Conservation (phyloP, 257 asterid species). For the Pogostemon cablin region DNA sequence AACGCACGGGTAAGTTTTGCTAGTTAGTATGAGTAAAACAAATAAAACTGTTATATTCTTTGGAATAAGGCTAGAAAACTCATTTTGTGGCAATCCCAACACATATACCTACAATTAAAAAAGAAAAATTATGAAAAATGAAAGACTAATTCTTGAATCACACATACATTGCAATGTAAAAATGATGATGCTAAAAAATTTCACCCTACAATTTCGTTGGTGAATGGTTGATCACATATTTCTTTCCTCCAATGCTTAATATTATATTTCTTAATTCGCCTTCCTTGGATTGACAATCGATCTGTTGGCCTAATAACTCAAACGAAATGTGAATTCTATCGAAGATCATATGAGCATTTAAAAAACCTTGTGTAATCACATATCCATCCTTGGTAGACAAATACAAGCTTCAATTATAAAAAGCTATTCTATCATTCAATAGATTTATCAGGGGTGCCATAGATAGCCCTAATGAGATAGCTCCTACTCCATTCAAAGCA, state of each 20-base stretch:
- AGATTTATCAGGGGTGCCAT: too few relatives aligned
- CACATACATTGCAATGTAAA: neutral
- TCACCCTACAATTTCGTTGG: slow-evolving; percentile 49
- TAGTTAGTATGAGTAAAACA: slow-evolving; percentile 32
- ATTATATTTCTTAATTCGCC: slow-evolving; percentile 12
- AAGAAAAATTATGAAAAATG: too few relatives aligned
- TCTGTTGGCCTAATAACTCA: slow-evolving; percentile 30
- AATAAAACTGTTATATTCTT: slow-evolving; percentile 35
- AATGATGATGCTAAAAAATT: slow-evolving; percentile 39
- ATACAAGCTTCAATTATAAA: slow-evolving; percentile 47
- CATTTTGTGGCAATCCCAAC: slow-evolving; percentile 42
- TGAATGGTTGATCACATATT: slow-evolving; percentile 44
- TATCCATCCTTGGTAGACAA: slow-evolving; percentile 51
- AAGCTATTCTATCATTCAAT: slow-evolving; percentile 28
- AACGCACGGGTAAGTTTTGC: too few relatives aligned
- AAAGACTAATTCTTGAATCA: neutral
- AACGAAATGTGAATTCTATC: slow-evolving; percentile 32
- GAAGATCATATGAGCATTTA: slow-evolving; percentile 37
- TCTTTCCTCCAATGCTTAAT: slow-evolving; percentile 36
- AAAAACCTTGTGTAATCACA: slow-evolving; percentile 41
- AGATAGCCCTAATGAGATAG: slow-evolving; percentile 50
- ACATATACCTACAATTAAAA: slow-evolving; percentile 44
- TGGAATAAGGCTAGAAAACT: slow-evolving; percentile 29
- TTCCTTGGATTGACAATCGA: slow-evolving; percentile 35
- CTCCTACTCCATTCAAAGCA: slow-evolving; percentile 37